Base-by-base conservation (phyloP, 2,329 filamentous ascomycete species). In the Aspergillus luchuensis region DNA sequence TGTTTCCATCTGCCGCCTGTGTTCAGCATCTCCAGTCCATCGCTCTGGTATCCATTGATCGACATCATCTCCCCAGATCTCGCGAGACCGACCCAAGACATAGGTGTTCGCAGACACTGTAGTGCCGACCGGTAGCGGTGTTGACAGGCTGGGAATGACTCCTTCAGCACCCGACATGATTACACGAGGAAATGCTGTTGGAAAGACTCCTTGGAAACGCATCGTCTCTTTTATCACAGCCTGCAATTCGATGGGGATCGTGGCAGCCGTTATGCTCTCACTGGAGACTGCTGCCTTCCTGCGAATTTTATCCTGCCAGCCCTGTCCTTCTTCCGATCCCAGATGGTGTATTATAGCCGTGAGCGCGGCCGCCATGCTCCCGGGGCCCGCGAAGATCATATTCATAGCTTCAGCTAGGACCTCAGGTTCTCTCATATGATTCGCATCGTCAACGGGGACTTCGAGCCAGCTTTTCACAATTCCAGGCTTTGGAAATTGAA, bases 171-270 rank as follows among this genome's bases (percentile, higher is more conserved):
- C 64, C 4, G 59, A 47, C 11, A n/a, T 53, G 17, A 66, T 65
- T 13, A 63, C 62, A 1, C 66, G 64, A 19, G 66, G 66, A 43
- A 67, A 66, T 2, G 63, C 64, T 1, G 63, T 66, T 2, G 66
- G 61, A 17, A 67, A 66, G 6, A 61, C 56, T 10, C 61, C 41
- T 13, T 45, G 30, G 6, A 65, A 25, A 13, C 66, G 63, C 15
- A 66, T 23, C 2, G 66, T 65, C 41, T 67, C 66, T 30, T 65
- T 67, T 48, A 67, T 61, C 21, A 66, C 64, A 3, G 66, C 66
- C 25, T 66, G 58, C 2, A 67, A 53, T 15, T 60, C 56, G 4
- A 53, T 33, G 4, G 64, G 41, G 2, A 57, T 41, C 7, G 61
- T 33, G 2, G 11, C 23, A 10, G 38, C 11, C 7, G 28, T 21